Base-by-base conservation (phyloP, 768 basidiomycete genomes). In the Polyporus arcularius region DNA sequence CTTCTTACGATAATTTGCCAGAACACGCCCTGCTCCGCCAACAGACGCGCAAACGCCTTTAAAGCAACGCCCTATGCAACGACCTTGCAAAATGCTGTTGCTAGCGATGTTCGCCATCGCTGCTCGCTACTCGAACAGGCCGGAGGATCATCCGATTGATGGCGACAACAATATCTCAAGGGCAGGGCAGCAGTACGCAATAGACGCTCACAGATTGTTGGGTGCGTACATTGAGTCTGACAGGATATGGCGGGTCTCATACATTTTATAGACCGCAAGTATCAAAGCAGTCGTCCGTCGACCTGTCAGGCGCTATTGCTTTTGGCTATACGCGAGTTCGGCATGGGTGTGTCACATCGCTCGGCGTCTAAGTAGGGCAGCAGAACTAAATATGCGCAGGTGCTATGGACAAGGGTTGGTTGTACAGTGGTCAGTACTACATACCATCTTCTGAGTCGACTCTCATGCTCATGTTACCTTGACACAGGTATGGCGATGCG, bases 351-450 rank as follows among this genome's bases (percentile, higher is more conserved):
- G 72, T 47, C 28, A 30, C 10, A 28, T 7, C 10, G 21, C 8
- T 28, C 28, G 2, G 46, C 18, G 7, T 9, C 6, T 15, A 26
- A 26, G 21, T 7, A 4, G n/a, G 28, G 14, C 10, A 48, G 8
- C 12, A 12, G 14, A 18, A 41, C 26, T n/a, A 18, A 60, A 38
- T 35, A 2, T 9, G 21, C 28, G 32, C 61, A 80, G 80, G 81
- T 31, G 77, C 79, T 14, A 92, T 92, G 88, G 88, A 91, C 61
- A 87, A 90, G 70, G 90, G 89, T 1, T 96, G 94, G 94, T 79
- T 92, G 49, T 90, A 88, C 67, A 85, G 88, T 63, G 90, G 90
- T 70, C 50, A 43, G 67, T 53, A 58, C 15, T 5, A 0, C 16
- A 31, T 32, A 1, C 18, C 12, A 39, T 15, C 15, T 42, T 26